Evolutionary conservation across 768 basidiomycete genomes (phyloP), one percentile per base, ranked within the genome.

Genomic region (Guyanaporus albipodus): DNA sequence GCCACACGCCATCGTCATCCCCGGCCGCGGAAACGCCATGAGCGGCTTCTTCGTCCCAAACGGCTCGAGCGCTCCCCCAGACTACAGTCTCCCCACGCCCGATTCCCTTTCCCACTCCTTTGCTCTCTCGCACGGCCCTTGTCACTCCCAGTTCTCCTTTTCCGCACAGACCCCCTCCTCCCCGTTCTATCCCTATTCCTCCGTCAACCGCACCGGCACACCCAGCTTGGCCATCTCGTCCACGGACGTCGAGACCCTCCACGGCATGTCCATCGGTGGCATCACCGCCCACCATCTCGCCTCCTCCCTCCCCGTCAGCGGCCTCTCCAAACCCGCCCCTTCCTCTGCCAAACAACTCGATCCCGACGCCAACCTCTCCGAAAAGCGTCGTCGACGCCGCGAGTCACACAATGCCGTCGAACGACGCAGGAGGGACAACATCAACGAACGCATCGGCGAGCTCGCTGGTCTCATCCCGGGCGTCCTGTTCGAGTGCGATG

Each of bases 371-470:
- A 82, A 82, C 36, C 77, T 81, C 53, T 76, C 79, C 53, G 92
- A 95, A 69, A 94, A 94, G 64, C 70, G 91, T 3, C 70, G 90
- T 2, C 71, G 89, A 28, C 69, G 92, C 39, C 69, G 92, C 49
- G 92, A 94, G 67, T 85, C 82, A 8, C 92, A 96, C 62, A 96
- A 96, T 56, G 91, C 91, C 2, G 92, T 96, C 54, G 92, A 96
- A 71, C 73, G 92, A 15, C 69, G 92, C 22, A 60, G 92, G 49
- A 66, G 92, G 38, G 92, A 96, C 61, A 94, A 93, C 64, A 96
- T 96, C 65, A 96, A 96, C 67, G 92, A 96, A 70, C 90, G 91
- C 67, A 96, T 96, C 56, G 78, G 79, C 31, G 92, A 96, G 64
- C 78, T 96, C 2, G 87, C 92, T 17, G 85, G 85, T 18, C 73